A percentile compares a stretch with the other conserved stretches of the same genome.
Evolutionary conservation across 805 yeast species (phyloP).

Genomic region (Yarrowia sp.): DNA sequence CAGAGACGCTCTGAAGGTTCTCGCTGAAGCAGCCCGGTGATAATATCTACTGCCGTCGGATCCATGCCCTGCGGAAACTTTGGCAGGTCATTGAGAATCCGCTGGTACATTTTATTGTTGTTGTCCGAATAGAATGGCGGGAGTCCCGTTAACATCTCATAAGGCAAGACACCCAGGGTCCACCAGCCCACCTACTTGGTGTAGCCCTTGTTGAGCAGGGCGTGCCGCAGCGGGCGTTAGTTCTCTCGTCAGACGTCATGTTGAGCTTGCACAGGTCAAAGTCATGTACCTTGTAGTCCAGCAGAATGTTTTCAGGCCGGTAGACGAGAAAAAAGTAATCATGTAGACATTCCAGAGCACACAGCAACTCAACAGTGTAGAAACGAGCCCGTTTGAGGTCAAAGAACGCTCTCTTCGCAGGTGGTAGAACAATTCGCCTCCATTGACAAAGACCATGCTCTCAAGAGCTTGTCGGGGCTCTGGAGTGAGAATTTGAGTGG

Average conservation of each 20-base stretch:
- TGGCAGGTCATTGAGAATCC: slow-evolving; percentile 87
- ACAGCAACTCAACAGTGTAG: slow-evolving; percentile 90
- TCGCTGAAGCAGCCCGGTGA: slow-evolving; percentile 76
- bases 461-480: slow-evolving; percentile 88
- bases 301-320: slow-evolving; percentile 91
- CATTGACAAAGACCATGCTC: slow-evolving; percentile 91
- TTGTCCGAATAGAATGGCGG: slow-evolving; percentile 98
- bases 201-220: slow-evolving; percentile 94
- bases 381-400: slow-evolving; percentile 90
- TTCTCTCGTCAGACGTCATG: slow-evolving; percentile 86
- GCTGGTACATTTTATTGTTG: slow-evolving; percentile 89
- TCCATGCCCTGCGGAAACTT: slow-evolving; percentile 89
- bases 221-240: slow-evolving; percentile 94
- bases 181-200: slow-evolving; percentile 98
- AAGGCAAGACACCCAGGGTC: slow-evolving; percentile 94
- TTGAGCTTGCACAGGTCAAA: slow-evolving; percentile 95
- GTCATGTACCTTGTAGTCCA: slow-evolving; percentile 98
- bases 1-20: slow-evolving; percentile 85
- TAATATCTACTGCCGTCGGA: slow-evolving; percentile 80
- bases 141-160: slow-evolving; percentile 95
- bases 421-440: slow-evolving; percentile 96
- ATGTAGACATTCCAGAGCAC: slow-evolving; percentile 92
- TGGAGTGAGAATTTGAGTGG: slow-evolving; percentile 96
- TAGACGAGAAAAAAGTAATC: slow-evolving; percentile 91
- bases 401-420: slow-evolving; percentile 85